Percentiles rank a stretch among this genome's conserved stretches.
These are phyloP conservation scores for Brettanomyces naardenensis DNA, from an alignment of 805 yeast species.

Conservation along the genomic window DNA sequence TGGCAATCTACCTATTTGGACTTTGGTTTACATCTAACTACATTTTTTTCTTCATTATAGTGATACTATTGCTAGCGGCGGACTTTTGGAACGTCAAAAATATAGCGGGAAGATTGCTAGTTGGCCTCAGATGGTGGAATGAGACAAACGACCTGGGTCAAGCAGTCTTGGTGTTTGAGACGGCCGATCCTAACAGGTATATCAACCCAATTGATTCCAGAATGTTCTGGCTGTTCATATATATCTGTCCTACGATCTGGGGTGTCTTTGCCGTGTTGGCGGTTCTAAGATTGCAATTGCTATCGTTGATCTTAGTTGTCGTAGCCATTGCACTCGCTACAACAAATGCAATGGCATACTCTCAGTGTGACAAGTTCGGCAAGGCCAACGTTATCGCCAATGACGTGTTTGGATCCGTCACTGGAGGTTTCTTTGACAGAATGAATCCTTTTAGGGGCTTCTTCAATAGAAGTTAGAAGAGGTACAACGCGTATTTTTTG, in stretches of 20 bases:
- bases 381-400: slow-evolving; percentile 66
- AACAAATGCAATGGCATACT: slow-evolving; percentile 85
- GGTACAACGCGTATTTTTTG: too few relatives aligned
- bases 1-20: slow-evolving; percentile 65
- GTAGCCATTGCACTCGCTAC: slow-evolving; percentile 67
- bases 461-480: slow-evolving; percentile 3
- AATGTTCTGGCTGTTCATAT: slow-evolving; percentile 77
- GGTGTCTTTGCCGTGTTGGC: slow-evolving; percentile 67
- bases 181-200: slow-evolving; percentile 61
- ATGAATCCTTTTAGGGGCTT: slow-evolving; percentile 32
- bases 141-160: slow-evolving; percentile 62
- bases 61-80: slow-evolving; percentile 69
- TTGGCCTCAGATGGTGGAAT: slow-evolving; percentile 97
- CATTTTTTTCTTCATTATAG: slow-evolving; percentile 70
- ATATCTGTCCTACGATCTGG: slow-evolving; percentile 75
- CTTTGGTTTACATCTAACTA: slow-evolving; percentile 62
- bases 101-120: slow-evolving; percentile 80
- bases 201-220: slow-evolving; percentile 90
- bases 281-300: slow-evolving; percentile 64
- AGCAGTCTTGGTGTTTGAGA: slow-evolving; percentile 81
- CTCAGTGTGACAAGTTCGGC: slow-evolving; percentile 88
- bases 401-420: slow-evolving; percentile 45
- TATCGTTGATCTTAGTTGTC: slow-evolving; percentile 52
- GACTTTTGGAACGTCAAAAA: slow-evolving; percentile 95
- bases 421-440: slow-evolving; percentile 35